Base-by-base conservation (phyloP, 2,329 filamentous ascomycete species). In the Talaromyces sp. region DNA sequence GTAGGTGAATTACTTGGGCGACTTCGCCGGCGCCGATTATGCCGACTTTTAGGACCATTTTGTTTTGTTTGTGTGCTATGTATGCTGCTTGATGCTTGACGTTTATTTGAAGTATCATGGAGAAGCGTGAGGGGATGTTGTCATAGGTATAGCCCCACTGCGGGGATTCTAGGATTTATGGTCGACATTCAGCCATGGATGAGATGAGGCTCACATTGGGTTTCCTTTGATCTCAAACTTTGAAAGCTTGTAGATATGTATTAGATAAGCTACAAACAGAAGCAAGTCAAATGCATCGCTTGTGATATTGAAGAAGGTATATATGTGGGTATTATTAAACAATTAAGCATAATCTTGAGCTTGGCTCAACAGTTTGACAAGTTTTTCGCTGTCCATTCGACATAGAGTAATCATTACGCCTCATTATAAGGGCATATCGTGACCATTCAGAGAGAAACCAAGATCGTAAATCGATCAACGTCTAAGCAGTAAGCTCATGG, bases 1-100 rank as follows among this genome's bases (percentile, higher is more conserved):
- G 84, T 7, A 87, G 80, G 70, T 87, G 85, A 33, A 82, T 79
- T 41, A 84, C 82, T 72, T 86, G 81, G 35, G 78, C 76, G 47
- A 85, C 76, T 68, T 85, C 80, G 27, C 73, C 73, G 63, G 73
- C 71, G 60, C 76, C 75, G 58, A 78, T 72, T 63, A 79, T 74
- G 5, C 76, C 77, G 16, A 78, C 70, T 33, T 68, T 73, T 41
- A 79, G 70, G 58, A 37, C 31, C 52, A 56, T 56, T 56, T n/a
- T 54, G 1, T 35, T 3, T 27, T 24, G 47, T 14, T 2, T 31
- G 19, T 3, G 7, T 8, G 14, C 24, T 33, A 5, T n/a, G 19
- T 27, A 19, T n/a, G 50, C 19, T 54, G n/a, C 22, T 54, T 35
- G 31, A 35, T 56, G 52, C 22, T 22, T 22, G 22, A 22, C 22